Conservation (phyloP, 2,329 filamentous ascomycete species). For the Huntiella savannae region DNA sequence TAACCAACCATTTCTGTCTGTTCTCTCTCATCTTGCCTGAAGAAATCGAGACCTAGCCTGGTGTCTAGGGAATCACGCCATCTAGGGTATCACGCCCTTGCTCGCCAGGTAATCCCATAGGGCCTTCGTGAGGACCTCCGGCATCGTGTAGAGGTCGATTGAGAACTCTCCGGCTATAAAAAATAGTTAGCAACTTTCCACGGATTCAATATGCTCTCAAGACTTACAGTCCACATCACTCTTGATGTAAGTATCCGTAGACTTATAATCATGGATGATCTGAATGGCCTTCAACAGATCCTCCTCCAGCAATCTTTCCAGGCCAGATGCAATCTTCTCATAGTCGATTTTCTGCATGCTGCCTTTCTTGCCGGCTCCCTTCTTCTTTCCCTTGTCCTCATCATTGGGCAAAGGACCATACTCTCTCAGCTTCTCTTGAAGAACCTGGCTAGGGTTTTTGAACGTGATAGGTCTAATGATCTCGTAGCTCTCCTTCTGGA, state of each 20-base stretch:
- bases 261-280: constrained; percentile 96
- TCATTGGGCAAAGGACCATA: constrained; percentile 71
- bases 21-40: too few relatives aligned
- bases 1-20: neutral
- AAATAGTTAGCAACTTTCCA: constrained; percentile 12
- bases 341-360: constrained; percentile 61
- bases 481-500: constrained; percentile 64
- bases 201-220: constrained; percentile 2
- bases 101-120: constrained; percentile 66
- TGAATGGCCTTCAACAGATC: constrained; percentile 89
- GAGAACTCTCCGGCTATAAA: constrained; percentile 76
- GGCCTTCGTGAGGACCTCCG: constrained; percentile 74
- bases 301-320: constrained; percentile 80
- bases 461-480: constrained; percentile 64
- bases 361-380: constrained; percentile 52
- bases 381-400: constrained; percentile 36
- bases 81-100: constrained; percentile 5
- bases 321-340: constrained; percentile 85
- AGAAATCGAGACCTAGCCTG: too few relatives aligned
- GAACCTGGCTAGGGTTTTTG: constrained; percentile 79
- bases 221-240: constrained; percentile 84
- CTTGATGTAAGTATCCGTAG: constrained; percentile 82
- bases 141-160: constrained; percentile 93
- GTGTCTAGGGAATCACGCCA: neutral
- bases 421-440: constrained; percentile 61